Evolutionary conservation across 306 rosid genomes (phyloP), one percentile per base, ranked within the genome.

Genomic region (Hippophae rhamnoides): DNA sequence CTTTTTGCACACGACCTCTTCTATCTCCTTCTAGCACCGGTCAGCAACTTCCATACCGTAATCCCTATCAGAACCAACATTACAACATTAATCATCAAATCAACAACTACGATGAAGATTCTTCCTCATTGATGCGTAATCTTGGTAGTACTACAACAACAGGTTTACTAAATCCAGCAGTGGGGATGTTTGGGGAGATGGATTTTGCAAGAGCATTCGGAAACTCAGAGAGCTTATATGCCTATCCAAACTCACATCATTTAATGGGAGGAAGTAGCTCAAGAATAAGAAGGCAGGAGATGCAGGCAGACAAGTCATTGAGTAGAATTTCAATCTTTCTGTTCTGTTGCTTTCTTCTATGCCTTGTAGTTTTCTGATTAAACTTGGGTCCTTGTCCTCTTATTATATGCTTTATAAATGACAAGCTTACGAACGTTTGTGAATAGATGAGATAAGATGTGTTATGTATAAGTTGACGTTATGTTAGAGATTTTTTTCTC

Each of bases 281-380:
- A 2, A 81, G 99, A 66, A 40, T 84, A 78, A 86, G 97, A 73
- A 88, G 95, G 76, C 95, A 72, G 31, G 94, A 88, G 76, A 77
- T 88, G 78, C 86, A 86, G 82, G 86, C 82, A 53, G 81, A 84
- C 41, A 93, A 86, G 65, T 93, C 83, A 6, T 71, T 93, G 55
- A 86, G 80, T 66, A 88, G 99, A 75, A 71, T 93, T 67, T 86
- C 95, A 9, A 54, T 86, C 51, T 93, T 93, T 75, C 82, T 93
- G 11, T 74, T 93, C 47, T 93, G 95, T 64, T 93, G 95, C 69
- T 67, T 84, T 51, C 74, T 93, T 65, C 66, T 93, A 25, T 93
- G 97, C 71, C 94, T 93, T 56, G 8, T 88, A 1, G 84, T 93
- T 50, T 93, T 93, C 72, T 93, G 50, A 87, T 26, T 27, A 3